Base-by-base conservation (phyloP, 805 yeast genomes). In the Candida vartiovaarae region DNA sequence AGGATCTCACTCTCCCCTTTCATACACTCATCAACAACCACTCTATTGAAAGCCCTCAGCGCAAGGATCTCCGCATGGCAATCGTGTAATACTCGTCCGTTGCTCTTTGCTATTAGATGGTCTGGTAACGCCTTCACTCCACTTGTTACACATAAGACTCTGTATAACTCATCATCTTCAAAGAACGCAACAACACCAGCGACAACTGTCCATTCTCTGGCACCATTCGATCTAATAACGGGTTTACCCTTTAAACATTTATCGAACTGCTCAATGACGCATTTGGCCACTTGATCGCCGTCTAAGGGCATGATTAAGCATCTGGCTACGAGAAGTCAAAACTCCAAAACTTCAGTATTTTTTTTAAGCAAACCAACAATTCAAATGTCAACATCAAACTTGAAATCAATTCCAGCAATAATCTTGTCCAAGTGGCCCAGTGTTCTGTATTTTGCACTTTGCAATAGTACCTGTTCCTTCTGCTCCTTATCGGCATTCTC, bases 61-160 rank as follows among this genome's bases (percentile, higher is more conserved):
- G 84, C 76, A 11, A 93, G 63, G 2, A 89, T 74, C 57, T 91
- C 99, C 0, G 98, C 97, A 65, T 91, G 99, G 60, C 81, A 68
- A 61, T 91, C 98, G 56, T 91, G 98, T 0, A 91, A 66, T 7
- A 88, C 60, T 15, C 60, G 57, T 0, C 98, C 97, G 0, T 66
- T 44, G 3, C 75, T 65, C 39, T 65, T 64, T 3, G 65, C 43
- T 1, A 83, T 60, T 3, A 51, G 56, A 1, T 51, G 58, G 52
- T 82, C 76, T 1, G 97, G 90, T 20, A 75, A 54, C 0, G 87
- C 75, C 57, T 93, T 93, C 40, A 88, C 84, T 1, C 99, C 99
- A 0, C 97, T 87, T 0, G 89, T 72, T 4, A 86, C 36, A 5
- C 50, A 51, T 50, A 47, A 50, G 32, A 41, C 59, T 32, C 36